Evolutionary conservation across 2,329 filamentous ascomycete genomes (phyloP), one percentile per base, ranked within the genome.

Genomic region (Diaporthe vaccinii): DNA sequence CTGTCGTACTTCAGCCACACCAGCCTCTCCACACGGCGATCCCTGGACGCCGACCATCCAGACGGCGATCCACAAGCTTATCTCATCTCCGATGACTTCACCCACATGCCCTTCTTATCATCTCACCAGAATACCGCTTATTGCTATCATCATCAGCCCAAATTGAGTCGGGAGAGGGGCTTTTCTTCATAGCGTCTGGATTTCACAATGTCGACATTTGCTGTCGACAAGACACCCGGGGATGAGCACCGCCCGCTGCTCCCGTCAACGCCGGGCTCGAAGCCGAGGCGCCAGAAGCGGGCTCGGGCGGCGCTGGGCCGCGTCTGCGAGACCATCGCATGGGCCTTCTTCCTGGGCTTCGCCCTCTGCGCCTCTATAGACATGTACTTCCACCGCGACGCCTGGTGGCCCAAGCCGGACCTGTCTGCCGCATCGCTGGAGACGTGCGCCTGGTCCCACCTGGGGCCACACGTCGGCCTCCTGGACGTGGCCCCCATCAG

Each of bases 401-500:
- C 14, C 17, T 76, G 75, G 69, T 55, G 46, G 73, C 73, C 55
- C 17, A 15, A 17, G 6, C 46, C 62, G 5, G 14, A 39, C 31
- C 25, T 73, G 41, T 76, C 75, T 2, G 61, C 75, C 17, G 53
- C 69, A 22, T 65, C 69, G 36, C 75, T 81, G 1, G 78, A 81
- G 62, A 74, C 75, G 5, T 82, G 81, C 62, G 79, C 79, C 14
- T 81, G 81, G 81, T n/a, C 59, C 5, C 53, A 77, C 5, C 77
- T 82, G 25, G 73, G 79, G 25, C 53, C 78, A 22, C 78, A 81
- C 65, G 67, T 74, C 6, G 71, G 73, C 41, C 80, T 81, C 20
- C 78, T 82, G 44, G 70, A 74, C 36, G 81, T 82, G 58, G 70
- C 78, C 15, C 76, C 79, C 14, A 80, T 82, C 75, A 62, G 59